Evolutionary conservation across 1,284 basidiomycete species (phyloP), one percentile per base, ranked within the genome.

Genomic region (Stygiomarasmius scandens): DNA sequence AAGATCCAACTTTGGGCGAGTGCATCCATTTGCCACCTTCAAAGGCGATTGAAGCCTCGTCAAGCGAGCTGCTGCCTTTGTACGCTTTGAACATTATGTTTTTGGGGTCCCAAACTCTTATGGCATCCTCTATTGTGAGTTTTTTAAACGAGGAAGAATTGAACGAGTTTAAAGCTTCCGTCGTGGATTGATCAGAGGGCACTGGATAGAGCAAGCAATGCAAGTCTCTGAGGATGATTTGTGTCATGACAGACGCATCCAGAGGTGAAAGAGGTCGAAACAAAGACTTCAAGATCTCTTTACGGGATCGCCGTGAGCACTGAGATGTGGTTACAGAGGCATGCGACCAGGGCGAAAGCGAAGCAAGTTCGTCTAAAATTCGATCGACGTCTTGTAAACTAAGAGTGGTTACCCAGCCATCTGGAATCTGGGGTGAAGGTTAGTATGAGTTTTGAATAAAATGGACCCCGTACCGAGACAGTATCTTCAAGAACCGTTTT

Each of bases 161-260:
- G 71, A 81, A 85, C 29, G 78, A 64, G 14, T 78, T 73, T 34
- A 92, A 71, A 8, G 81, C 77, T 19, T 41, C 38, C 1, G 69
- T 67, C 2, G 78, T 80, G 54, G 77, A 80, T 61, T 82, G 81
- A 0, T 72, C 77, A 29, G 76, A 74, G 0, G 82, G 78, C 0
- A 88, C 71, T 1, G 91, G 87, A 63, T 89, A 90, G 0, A 94
- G 69, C 1, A 95, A 67, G 1, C 93, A 92, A 19, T 87, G 81
- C 0, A 96, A 73, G 68, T 95, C 93, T 61, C 89, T 90, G 23
- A 96, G 79, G 56, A 96, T 90, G 58, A 96, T 87, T 67, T 96
- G 92, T 0, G 87, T 86, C 50, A 95, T 74, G 55, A 88, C 81
- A 0, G 83, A 76, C 0, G 87, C 80, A 44, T 90, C 87, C 4